phyloP scores from a whole-genome alignment of 208 protist species.

The Trypanosoma congolense region DNA sequence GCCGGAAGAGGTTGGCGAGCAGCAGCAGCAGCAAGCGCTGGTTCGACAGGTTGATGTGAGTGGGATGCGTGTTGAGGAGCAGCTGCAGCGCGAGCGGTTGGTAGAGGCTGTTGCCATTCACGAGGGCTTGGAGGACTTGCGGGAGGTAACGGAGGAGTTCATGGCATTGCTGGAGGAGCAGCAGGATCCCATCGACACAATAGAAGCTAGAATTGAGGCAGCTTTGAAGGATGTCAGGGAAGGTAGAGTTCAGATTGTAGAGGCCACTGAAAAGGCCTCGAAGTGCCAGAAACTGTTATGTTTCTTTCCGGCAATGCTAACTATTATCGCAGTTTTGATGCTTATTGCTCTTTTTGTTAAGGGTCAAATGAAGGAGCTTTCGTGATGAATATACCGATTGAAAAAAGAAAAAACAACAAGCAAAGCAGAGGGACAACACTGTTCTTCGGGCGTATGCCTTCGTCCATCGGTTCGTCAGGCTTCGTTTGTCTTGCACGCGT shows the following conservation, averaged over 20 bases:
- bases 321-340: not conserved
- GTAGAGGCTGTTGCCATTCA: constrained; percentile 12
- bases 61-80: constrained; percentile 12
- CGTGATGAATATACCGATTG: too few species aligned
- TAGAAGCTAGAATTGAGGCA: not conserved
- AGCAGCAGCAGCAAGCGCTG: constrained; percentile 1
- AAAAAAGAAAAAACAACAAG: too few species aligned
- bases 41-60: constrained; percentile 6
- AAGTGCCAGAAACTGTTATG: constrained; percentile 7
- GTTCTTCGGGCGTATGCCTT: too few species aligned
- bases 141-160: constrained; percentile 14
- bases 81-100: constrained; percentile 12
- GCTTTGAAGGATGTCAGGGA: not conserved
- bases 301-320: not conserved
- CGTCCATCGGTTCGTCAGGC: too few species aligned
- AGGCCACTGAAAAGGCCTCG: not conserved
- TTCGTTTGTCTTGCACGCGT: too few species aligned
- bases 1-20: not conserved
- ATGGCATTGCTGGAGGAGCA: constrained; percentile 10
- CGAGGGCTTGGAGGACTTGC: constrained; percentile 9
- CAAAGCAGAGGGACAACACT: too few species aligned
- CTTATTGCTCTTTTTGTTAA: constrained; percentile 2
- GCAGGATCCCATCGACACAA: constrained; percentile 1
- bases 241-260: constrained; percentile 3
- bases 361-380: too few species aligned